Evolutionary conservation across 495 filamentous ascomycete species (phyloP), one percentile per base, ranked within the genome.

Genomic region (Tuber umbilicatum): DNA sequence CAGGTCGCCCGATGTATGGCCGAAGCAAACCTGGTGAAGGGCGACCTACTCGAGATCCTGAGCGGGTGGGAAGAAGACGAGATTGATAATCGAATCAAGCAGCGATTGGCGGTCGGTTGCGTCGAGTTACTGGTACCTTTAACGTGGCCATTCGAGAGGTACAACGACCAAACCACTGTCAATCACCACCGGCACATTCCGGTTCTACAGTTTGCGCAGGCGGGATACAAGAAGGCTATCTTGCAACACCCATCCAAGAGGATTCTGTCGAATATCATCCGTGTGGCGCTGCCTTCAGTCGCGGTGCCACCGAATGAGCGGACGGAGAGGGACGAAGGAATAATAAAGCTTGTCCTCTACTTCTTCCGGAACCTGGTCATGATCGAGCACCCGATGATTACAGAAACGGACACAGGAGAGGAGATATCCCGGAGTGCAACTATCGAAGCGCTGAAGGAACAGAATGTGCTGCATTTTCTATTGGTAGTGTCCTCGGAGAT

Each of bases 161-260:
- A 94, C 76, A 85, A 86, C 69, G 86, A 87, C 39, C 87, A 92
- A 77, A 95, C 94, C 91, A 98, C 93, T 5, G 85, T 92, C 78
- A 97, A 98, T 82, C 93, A 98, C 81, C 91, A 95, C 81, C 89
- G 93, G 69, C 96, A 99, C 84, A 86, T 92, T 38, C 93, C 94
- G 9, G 96, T 93, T 70, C 85, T 99, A 17, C 90, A 94, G 83
- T 88, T 96, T 73, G 91, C 92, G 2, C 96, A 98, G 78, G 86
- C 93, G 2, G 87, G 87, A 43, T 99, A 99, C 84, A 99, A 99
- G 84, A 87, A 91, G 70, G 90, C 90, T 37, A 90, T 97, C 64
- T 88, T 99, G 55, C 92, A 92, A 74, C 91, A 90, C 84, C 91
- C 92, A 76, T 89, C 88, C n/a, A 86, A 87, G 12, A 87, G 87